Percentiles rank a stretch among this genome's conserved stretches.
Conservation (phyloP, 352 stramenopile genomes). For the Globisporangium sylvaticum region DNA sequence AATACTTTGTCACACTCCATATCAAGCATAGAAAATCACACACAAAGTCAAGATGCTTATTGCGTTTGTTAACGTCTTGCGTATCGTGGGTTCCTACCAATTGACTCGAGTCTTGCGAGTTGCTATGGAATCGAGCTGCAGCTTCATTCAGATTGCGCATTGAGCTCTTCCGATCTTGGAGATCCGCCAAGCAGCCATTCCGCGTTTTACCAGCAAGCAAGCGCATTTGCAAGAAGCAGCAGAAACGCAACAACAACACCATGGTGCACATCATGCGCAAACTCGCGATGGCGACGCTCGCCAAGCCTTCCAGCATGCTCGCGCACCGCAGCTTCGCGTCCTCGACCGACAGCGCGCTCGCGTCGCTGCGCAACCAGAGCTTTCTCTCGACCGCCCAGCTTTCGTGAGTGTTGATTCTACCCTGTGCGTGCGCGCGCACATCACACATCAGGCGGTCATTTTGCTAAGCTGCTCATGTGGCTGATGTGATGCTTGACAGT, state of each 20-base stretch:
- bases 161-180: not conserved
- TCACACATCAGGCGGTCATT: not conserved
- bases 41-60: not conserved
- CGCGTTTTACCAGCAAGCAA: not conserved
- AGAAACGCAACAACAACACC: not conserved
- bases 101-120: not conserved
- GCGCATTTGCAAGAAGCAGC: not conserved
- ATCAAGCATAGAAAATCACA: not conserved
- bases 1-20: not conserved
- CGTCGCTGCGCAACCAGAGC: constrained; percentile 53
- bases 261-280: constrained; percentile 15
- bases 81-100: not conserved
- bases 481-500: constrained; percentile 3
- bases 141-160: not conserved
- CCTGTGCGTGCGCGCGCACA: not conserved
- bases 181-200: constrained; percentile 2
- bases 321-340: constrained; percentile 7
- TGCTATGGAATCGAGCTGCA: not conserved
- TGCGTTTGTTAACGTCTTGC: not conserved
- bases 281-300: constrained; percentile 1
- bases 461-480: not conserved
- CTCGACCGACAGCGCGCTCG: constrained; percentile 21
- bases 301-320: not conserved
- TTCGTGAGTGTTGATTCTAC: constrained; percentile 24
- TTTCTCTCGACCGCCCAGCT: constrained; percentile 75